Base-by-base conservation (phyloP, 176 grass and related monocot genomes). In the Juncus inflexus region DNA sequence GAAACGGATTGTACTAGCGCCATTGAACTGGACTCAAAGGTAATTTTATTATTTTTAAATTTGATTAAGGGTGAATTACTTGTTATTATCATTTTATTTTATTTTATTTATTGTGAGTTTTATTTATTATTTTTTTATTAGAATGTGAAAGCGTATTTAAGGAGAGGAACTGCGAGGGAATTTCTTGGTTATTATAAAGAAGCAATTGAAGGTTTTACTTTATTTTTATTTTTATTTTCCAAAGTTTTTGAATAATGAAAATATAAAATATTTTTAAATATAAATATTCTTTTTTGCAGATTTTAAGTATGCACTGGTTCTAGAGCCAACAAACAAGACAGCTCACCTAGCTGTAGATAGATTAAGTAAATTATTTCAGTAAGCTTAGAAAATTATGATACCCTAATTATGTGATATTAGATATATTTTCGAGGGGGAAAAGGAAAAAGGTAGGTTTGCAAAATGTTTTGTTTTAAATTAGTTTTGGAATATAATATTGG, bases 111-210 rank as follows among this genome's bases (percentile, higher is more conserved):
- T 47, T 47, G 4, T 69, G 10, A 8, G 14, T 15, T 60, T 37
- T 36, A 47, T 61, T 12, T 7, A 54, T 49, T 14, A 52, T 49
- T 74, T 3, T 76, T 10, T 12, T 52, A 72, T 49, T 55, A 99
- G 89, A 94, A 72, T 69, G 86, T 99, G 36, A 99, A 99, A 87
- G 95, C 95, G 79, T 99, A 99, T 67, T 71, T 92, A 12, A 83
- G 95, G 50, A 90, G 89, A 82, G 95, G 95, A 43, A 94, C 89
- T 1, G 89, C 95, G 76, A 83, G 88, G 69, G 89, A 99, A 80
- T 92, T 94, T 85, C 66, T 99, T 75, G 83, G 89, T 61, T 99
- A 99, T 62, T 94, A 84, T 54, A 90, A 90, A 74, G 95, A 87
- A 2, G 89, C 95, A 62, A 80, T 99, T 39, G 95, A 99, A 15